These are phyloP conservation scores for Coemansia sp. DNA, from an alignment of 192 early-diverging fungal species.

Conservation along the genomic window DNA sequence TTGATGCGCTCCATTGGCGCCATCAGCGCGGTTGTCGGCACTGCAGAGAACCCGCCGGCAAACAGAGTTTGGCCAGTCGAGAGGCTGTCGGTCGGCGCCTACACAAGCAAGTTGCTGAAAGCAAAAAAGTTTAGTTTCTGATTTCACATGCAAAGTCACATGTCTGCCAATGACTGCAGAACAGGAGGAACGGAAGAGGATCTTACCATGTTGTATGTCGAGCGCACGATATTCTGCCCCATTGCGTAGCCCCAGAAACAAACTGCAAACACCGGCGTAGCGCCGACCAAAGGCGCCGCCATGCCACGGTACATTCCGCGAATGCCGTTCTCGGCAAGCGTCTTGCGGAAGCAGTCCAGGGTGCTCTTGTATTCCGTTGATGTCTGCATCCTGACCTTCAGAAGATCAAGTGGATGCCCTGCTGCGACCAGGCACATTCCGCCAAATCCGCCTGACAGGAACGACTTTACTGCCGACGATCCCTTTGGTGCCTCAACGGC, in stretches of 20 bases:
- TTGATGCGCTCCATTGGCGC: slow-evolving; percentile 96
- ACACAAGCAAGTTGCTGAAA: slow-evolving; percentile 3
- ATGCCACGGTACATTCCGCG: slow-evolving; percentile 95
- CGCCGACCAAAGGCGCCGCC: slow-evolving; percentile 87
- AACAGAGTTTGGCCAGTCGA: slow-evolving; percentile 79
- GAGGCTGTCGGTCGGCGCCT: slow-evolving; percentile 45
- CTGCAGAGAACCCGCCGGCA: slow-evolving; percentile 94
- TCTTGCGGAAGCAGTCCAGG: slow-evolving; percentile 89
- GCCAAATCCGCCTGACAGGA: slow-evolving; percentile 90
- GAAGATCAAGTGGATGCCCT: slow-evolving; percentile 84
- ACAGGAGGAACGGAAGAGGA: not conserved
- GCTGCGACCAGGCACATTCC: slow-evolving; percentile 75
- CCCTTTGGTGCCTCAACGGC: slow-evolving; percentile 11
- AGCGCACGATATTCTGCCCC: slow-evolving; percentile 54
- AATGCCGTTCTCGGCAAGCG: slow-evolving; percentile 86
- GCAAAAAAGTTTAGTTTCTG: not conserved
- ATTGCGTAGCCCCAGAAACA: slow-evolving; percentile 79
- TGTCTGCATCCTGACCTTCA: slow-evolving; percentile 96
- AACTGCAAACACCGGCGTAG: slow-evolving; percentile 95
- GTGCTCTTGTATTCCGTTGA: slow-evolving; percentile 83
- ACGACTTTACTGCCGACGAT: slow-evolving; percentile 71
- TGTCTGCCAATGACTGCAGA: not conserved
- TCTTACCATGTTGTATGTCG: slow-evolving; percentile 44
- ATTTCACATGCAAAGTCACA: slow-evolving; percentile 15
- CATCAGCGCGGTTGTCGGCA: slow-evolving; percentile 92